These are phyloP conservation scores for Vickermania ingenoplastis DNA, from an alignment of 208 protist genomes.

Conservation along the genomic window DNA sequence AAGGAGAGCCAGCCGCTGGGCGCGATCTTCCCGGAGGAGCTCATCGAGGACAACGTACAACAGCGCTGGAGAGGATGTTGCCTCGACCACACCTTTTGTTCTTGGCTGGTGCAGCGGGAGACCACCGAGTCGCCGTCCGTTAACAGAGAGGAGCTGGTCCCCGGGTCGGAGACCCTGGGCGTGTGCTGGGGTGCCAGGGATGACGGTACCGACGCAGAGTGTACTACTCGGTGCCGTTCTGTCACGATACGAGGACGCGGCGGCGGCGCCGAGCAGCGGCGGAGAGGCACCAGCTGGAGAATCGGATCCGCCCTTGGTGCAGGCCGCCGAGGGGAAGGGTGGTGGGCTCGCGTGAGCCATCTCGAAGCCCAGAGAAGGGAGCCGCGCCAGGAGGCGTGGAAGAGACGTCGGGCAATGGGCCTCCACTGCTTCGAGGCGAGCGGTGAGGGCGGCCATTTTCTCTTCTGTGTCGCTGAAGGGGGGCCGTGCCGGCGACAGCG, in stretches of 20 bases:
- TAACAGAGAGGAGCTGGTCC: not conserved
- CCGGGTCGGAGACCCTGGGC: not conserved
- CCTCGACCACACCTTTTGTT: not conserved
- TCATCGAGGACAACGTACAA: conserved; percentile 8
- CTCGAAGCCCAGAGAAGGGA: not conserved
- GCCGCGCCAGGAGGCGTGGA: not conserved
- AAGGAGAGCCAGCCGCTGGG: not conserved
- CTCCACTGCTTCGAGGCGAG: not conserved
- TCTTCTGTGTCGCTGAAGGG: too few species aligned
- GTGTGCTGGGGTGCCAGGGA: not conserved
- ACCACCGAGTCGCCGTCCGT: too few species aligned
- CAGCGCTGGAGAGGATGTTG: not conserved
- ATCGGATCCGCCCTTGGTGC: not conserved
- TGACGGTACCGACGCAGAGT: not conserved
- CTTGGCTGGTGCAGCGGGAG: not conserved
- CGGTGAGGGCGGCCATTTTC: too few species aligned
- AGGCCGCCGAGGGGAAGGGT: not conserved
- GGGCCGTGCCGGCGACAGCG: too few species aligned
- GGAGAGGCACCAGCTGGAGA: too few species aligned
- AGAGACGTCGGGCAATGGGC: not conserved
- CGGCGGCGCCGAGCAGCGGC: too few species aligned
- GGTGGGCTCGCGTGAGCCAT: not conserved
- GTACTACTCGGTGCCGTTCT: too few species aligned
- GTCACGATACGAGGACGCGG: too few species aligned
- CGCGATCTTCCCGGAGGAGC: conserved; percentile 2